A percentile compares a stretch with the other conserved stretches of the same genome.
phyloP scores from a whole-genome alignment of 2,329 filamentous ascomycete species.

The Domatiomyces catenatus region DNA sequence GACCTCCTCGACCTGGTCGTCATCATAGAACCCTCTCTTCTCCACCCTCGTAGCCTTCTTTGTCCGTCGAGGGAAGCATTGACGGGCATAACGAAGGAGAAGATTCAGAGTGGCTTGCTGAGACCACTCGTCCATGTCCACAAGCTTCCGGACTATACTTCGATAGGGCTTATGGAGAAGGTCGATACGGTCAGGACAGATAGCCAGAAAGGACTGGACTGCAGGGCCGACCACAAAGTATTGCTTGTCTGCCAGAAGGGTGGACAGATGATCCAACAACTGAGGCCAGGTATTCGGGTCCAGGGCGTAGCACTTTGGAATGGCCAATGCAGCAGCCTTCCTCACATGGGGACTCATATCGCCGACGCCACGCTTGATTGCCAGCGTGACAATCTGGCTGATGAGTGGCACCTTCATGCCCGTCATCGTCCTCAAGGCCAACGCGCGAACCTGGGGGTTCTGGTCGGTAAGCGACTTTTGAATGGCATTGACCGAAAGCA shows the following conservation, averaged over 20 bases:
- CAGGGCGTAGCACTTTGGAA: conserved; percentile 87
- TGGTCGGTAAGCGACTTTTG: conserved; percentile 91
- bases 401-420: conserved; percentile 95
- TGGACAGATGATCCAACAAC: conserved; percentile 64
- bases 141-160: conserved; percentile 68
- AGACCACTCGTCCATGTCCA: conserved; percentile 99
- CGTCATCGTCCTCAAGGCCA: conserved; percentile 92
- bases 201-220: conserved; percentile 71
- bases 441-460: conserved; percentile 76
- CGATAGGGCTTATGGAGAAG: conserved; percentile 85
- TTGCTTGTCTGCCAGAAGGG: conserved; percentile 72
- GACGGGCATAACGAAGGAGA: conserved; percentile 70
- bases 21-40: conserved; percentile 68
- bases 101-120: conserved; percentile 71
- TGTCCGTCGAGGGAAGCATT: conserved; percentile 64
- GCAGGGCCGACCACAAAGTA: conserved; percentile 95
- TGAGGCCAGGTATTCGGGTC: conserved; percentile 76
- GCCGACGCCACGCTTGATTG: conserved; percentile 81
- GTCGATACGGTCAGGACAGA: conserved; percentile 77
- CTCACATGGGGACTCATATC: conserved; percentile 93
- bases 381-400: conserved; percentile 88
- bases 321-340: conserved; percentile 80
- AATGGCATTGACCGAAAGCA: conserved; percentile 96
- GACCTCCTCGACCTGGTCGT: conserved; percentile 37
- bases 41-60: conserved; percentile 41